phyloP scores from a whole-genome alignment of 192 early-diverging fungal species.

The Coemansia sp. region DNA sequence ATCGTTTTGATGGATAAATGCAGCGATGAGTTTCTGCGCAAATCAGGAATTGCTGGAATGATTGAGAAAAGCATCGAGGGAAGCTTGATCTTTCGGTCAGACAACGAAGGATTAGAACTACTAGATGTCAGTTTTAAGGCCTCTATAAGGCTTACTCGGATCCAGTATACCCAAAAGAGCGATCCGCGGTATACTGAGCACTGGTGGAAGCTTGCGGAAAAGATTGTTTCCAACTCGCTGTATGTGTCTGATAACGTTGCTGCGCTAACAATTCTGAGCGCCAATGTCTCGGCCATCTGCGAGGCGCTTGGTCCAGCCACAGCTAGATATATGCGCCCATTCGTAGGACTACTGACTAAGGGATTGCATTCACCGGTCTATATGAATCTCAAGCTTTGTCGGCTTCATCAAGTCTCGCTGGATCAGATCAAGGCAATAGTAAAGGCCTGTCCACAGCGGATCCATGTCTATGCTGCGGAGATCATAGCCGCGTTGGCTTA shows the following conservation, averaged over 20 bases:
- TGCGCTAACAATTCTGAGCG: conserved; percentile 12
- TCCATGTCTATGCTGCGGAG: conserved; percentile 17
- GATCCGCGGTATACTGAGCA: conserved; percentile 11
- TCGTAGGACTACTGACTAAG: conserved; percentile 24
- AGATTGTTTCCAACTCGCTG: conserved; percentile 21
- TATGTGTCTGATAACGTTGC: conserved; percentile 35
- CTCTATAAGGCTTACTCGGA: conserved; percentile 5
- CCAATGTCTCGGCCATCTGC: conserved; percentile 13
- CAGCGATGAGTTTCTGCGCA: conserved; percentile 21
- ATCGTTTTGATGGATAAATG: conserved; percentile 5
- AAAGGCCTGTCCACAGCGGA: conserved; percentile 20
- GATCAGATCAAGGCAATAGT: conserved; percentile 21
- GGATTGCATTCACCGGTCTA: conserved; percentile 22
- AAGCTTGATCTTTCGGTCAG: conserved; percentile 25
- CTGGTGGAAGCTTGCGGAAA: conserved; percentile 31
- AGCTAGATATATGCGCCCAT: conserved; percentile 28
- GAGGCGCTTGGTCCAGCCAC: conserved; percentile 24
- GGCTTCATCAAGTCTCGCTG: conserved; percentile 19
- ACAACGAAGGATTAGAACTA: conserved; percentile 14
- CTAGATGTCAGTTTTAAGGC: conserved; percentile 18
- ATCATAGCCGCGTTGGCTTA: conserved; percentile 36
- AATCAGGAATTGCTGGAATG: conserved; percentile 31
- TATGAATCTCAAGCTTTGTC: conserved; percentile 7
- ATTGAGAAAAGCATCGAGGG: conserved; percentile 19
- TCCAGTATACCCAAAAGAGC: conserved; percentile 1